Percentiles rank a stretch among this genome's conserved stretches.
phyloP scores from a whole-genome alignment of 164 flowering plant species.

The Warburgia ugandensis region DNA sequence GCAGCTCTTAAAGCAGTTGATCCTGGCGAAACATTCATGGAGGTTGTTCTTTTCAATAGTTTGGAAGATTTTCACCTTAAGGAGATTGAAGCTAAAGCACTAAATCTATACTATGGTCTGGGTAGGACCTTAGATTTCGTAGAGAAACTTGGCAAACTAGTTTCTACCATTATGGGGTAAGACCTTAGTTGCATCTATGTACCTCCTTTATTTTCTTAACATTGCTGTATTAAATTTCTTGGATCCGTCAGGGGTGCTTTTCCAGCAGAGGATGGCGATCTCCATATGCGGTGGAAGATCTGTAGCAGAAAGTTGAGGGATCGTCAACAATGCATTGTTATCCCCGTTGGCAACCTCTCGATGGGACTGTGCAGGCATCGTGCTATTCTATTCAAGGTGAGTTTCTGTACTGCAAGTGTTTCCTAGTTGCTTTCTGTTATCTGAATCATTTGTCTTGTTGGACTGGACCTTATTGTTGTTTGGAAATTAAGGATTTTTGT shows the following conservation, averaged over 20 bases:
- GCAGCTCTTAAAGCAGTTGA: constrained; percentile 53
- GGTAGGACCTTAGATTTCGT: constrained; percentile 54
- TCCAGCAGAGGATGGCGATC: constrained; percentile 76
- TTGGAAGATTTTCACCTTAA: constrained; percentile 62
- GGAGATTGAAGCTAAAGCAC: constrained; percentile 78
- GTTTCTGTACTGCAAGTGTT: neutral
- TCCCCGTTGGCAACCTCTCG: constrained; percentile 80
- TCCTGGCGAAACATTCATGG: constrained; percentile 64
- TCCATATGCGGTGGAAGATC: constrained; percentile 59
- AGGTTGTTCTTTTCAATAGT: constrained; percentile 75
- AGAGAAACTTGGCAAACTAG: constrained; percentile 79
- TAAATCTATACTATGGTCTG: constrained; percentile 48
- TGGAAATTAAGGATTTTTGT: too few relatives aligned
- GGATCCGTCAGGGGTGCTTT: constrained; percentile 60
- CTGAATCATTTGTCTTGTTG: neutral
- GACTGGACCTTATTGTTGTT: neutral
- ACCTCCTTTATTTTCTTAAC: neutral
- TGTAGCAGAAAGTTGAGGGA: constrained; percentile 60
- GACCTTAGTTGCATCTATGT: constrained; percentile 4
- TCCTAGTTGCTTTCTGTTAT: neutral
- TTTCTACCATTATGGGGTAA: constrained; percentile 84
- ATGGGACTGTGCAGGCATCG: constrained; percentile 93
- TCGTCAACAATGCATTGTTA: constrained; percentile 53
- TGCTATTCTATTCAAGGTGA: constrained; percentile 89
- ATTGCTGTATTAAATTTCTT: constrained; percentile 10